phyloP scores from a whole-genome alignment of 805 yeast genomes.

The Nakazawaea ambrosiae region DNA sequence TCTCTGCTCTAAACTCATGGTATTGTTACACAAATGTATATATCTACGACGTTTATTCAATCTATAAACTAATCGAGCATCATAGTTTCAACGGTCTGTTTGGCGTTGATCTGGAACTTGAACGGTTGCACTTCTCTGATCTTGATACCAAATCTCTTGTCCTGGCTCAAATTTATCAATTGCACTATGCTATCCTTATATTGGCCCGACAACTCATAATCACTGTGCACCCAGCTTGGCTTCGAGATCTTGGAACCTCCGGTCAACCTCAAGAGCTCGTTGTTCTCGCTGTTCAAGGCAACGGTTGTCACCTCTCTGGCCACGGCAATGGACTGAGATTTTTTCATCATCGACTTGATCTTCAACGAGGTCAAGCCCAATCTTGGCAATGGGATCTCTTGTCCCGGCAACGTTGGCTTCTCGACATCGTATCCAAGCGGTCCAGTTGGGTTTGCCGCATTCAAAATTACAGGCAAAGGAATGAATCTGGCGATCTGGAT shows the following conservation, averaged over 20 bases:
- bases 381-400: constrained; percentile 70
- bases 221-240: constrained; percentile 87
- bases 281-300: constrained; percentile 37
- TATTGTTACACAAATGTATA: too few relatives aligned
- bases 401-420: constrained; percentile 61
- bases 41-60: too few relatives aligned
- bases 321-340: constrained; percentile 46
- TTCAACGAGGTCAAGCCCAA: constrained; percentile 65
- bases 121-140: constrained; percentile 58
- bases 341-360: constrained; percentile 54
- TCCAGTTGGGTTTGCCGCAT: constrained; percentile 61
- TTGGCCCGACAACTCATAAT: constrained; percentile 50
- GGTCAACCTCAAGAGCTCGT: constrained; percentile 67
- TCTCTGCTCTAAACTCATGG: too few relatives aligned
- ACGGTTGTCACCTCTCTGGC: constrained; percentile 81
- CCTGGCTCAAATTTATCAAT: constrained; percentile 55
- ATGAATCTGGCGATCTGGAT: constrained; percentile 66
- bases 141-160: constrained; percentile 61
- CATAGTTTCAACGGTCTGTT: constrained; percentile 8
- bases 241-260: constrained; percentile 67
- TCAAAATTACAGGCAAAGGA: constrained; percentile 60
- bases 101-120: constrained; percentile 22
- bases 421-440: constrained; percentile 58
- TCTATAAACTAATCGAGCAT: constrained; percentile 13
- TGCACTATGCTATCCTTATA: constrained; percentile 39